Conservation (phyloP, 2,329 filamentous ascomycete species). For the Fusarium decemcellulare region DNA sequence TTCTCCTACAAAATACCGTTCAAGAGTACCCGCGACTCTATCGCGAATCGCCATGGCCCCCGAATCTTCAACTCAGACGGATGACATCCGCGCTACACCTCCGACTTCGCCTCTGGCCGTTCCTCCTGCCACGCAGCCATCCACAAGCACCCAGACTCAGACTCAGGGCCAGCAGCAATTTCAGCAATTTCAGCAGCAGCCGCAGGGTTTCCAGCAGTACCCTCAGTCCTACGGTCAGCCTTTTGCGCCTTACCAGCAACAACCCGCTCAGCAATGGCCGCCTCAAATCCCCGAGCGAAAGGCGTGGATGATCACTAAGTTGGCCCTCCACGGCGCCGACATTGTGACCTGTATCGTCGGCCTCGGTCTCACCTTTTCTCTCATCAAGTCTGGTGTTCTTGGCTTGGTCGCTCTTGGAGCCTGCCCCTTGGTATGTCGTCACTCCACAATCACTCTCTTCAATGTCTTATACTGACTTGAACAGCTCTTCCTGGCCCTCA, state of each 20-base stretch:
- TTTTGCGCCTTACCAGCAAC: constrained; percentile 43
- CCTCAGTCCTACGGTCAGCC: constrained; percentile 46
- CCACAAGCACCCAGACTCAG: constrained; percentile 22
- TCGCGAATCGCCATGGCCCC: constrained; percentile 38
- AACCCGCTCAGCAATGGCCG: constrained; percentile 34
- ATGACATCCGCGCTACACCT: constrained; percentile 23
- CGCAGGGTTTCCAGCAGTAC: constrained; percentile 36
- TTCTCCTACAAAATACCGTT: neutral
- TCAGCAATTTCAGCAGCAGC: constrained; percentile 9
- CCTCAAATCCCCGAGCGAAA: constrained; percentile 31
- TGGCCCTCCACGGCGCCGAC: constrained; percentile 46
- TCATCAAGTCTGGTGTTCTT: constrained; percentile 26
- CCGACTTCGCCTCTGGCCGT: constrained; percentile 19
- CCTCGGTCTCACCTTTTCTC: constrained; percentile 47
- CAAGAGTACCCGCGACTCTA: too few species aligned
- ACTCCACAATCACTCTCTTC: neutral
- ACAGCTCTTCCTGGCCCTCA: constrained; percentile 53
- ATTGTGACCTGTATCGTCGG: constrained; percentile 47
- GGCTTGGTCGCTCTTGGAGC: constrained; percentile 25
- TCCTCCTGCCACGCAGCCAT: constrained; percentile 29
- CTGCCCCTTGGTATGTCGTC: constrained; percentile 39
- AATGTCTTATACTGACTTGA: constrained; percentile 9
- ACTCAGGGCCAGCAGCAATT: constrained; percentile 5
- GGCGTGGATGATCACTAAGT: constrained; percentile 49
- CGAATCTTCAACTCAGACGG: constrained; percentile 41